Evolutionary conservation across 257 asterid species (phyloP).

Genomic region (Ajuga chamaepitys): DNA sequence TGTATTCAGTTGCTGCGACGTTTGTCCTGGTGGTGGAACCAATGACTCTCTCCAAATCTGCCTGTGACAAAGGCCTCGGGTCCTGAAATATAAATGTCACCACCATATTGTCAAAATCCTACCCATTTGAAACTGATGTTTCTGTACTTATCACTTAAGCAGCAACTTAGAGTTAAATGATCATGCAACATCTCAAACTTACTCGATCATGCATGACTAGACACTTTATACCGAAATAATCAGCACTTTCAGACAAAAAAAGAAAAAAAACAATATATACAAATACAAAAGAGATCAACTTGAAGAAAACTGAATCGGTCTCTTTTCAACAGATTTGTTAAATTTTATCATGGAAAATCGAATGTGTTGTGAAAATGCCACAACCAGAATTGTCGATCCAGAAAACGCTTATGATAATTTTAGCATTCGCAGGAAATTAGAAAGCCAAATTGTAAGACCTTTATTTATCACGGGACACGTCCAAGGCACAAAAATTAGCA

Average conservation of each 20-base stretch:
- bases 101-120: neutral
- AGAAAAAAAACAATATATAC: neutral
- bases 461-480: neutral
- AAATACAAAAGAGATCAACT: neutral
- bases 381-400: neutral
- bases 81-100: slow-evolving; percentile 32
- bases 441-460: no score
- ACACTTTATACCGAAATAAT: neutral
- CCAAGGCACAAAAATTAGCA: no score
- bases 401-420: neutral
- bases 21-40: slow-evolving; percentile 47
- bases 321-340: neutral
- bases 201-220: neutral
- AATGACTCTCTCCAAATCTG: slow-evolving; percentile 60
- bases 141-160: neutral
- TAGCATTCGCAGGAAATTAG: no score
- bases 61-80: slow-evolving; percentile 50
- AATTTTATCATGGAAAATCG: neutral
- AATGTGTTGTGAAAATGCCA: neutral
- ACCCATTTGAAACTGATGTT: neutral
- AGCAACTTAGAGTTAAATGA: neutral
- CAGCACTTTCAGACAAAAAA: neutral
- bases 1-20: slow-evolving; percentile 62
- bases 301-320: neutral
- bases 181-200: neutral